Evolutionary conservation across 2,329 filamentous ascomycete genomes (phyloP).

Genomic region (Verticillium nubilum): DNA sequence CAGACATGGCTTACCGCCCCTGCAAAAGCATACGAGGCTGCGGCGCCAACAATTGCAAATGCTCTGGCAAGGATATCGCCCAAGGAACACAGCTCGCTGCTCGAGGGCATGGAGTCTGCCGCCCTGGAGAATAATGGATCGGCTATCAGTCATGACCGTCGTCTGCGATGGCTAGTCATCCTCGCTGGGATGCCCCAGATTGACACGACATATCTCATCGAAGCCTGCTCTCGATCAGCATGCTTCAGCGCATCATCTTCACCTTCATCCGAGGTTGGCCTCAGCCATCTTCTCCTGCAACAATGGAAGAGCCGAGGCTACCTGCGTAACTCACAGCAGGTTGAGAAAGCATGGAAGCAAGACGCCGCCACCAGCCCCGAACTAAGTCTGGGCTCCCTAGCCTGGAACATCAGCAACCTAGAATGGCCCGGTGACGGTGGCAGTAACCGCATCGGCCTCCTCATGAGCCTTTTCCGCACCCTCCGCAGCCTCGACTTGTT

Average conservation of each 20-base stretch:
- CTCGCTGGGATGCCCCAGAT: constrained; percentile 14
- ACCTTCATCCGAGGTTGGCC: constrained; percentile 6
- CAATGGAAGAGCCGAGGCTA: constrained; percentile 15
- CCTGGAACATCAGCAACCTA: not conserved
- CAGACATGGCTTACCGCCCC: constrained; percentile 4
- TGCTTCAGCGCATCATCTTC: constrained; percentile 3
- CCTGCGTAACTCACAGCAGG: not conserved
- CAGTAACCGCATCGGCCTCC: not conserved
- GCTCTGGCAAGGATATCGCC: not conserved
- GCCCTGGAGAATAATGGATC: not conserved
- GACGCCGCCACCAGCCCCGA: not conserved
- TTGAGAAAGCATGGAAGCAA: not conserved
- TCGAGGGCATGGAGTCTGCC: not conserved
- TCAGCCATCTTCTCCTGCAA: constrained; percentile 13
- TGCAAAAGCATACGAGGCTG: not conserved
- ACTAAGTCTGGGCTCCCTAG: constrained; percentile 4
- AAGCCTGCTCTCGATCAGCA: constrained; percentile 8
- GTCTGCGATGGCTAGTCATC: constrained; percentile 11
- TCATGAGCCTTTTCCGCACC: constrained; percentile 10
- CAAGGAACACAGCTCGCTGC: constrained; percentile 1
- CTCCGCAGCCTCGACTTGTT: constrained; percentile 10
- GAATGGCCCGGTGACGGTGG: not conserved
- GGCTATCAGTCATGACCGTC: not conserved
- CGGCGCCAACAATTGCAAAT: not conserved
- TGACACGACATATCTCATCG: constrained; percentile 9